Conservation (phyloP, 148 eudicot genomes). For the Rhododendron vialii region DNA sequence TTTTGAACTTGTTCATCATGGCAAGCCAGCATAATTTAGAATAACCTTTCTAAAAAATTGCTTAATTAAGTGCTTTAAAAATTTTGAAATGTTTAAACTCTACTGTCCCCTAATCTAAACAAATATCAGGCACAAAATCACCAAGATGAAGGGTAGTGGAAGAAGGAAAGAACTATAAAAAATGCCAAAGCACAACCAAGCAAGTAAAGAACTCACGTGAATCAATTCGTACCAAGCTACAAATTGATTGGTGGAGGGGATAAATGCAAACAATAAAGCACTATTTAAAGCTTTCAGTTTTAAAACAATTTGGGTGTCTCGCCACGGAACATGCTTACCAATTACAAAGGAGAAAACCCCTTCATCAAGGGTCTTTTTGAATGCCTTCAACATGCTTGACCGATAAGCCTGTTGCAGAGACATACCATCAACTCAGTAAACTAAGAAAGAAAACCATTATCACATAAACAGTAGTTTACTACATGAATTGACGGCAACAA, state of each 20-base stretch:
- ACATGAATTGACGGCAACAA: background rate
- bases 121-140: background rate
- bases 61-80: background rate
- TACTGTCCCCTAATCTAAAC: conserved; percentile 5
- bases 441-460: background rate
- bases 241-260: background rate
- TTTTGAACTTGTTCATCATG: conserved; percentile 24
- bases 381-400: conserved; percentile 97
- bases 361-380: conserved; percentile 96
- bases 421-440: conserved; percentile 14
- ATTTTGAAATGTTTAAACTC: background rate
- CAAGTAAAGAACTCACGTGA: background rate
- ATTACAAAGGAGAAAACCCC: conserved; percentile 86
- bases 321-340: conserved; percentile 57
- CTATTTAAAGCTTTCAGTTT: conserved; percentile 8
- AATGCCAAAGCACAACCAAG: conserved; percentile 8
- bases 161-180: background rate
- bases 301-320: background rate
- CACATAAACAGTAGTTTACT: background rate
- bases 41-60: conserved; percentile 7
- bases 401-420: conserved; percentile 74
- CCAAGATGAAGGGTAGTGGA: background rate
- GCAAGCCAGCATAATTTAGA: conserved; percentile 9
- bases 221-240: background rate
- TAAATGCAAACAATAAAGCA: background rate